These are phyloP conservation scores for Chrysoporthe austroafricana DNA, from an alignment of 2,329 filamentous ascomycete genomes.

Conservation along the genomic window DNA sequence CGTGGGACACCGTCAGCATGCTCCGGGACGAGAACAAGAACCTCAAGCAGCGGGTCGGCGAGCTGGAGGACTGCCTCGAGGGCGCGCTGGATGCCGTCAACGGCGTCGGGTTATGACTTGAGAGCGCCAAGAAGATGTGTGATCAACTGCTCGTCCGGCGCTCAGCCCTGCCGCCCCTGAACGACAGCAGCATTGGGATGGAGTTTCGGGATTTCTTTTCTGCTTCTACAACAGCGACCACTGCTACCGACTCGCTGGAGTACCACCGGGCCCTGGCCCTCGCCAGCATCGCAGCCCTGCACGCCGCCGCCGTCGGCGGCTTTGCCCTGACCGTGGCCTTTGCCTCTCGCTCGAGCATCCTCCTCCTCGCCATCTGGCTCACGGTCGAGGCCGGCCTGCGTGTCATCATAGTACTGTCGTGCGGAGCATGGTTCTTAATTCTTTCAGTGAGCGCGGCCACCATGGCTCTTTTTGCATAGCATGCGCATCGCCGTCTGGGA, in stretches of 20 bases:
- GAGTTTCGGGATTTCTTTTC: conserved; percentile 20
- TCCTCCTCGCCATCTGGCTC: conserved; percentile 5
- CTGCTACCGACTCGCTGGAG: conserved; percentile 4
- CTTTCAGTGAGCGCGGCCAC: conserved; percentile 1
- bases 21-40: conserved; percentile 65
- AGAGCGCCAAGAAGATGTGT: conserved; percentile 15
- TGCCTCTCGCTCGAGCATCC: conserved; percentile 14
- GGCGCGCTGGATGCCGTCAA: conserved; percentile 64
- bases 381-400: conserved; percentile 11
- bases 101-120: conserved; percentile 50
- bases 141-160: conserved; percentile 19
- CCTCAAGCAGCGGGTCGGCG: conserved; percentile 61
- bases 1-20: conserved; percentile 67
- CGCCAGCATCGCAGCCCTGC: not conserved
- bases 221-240: conserved; percentile 15
- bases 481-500: not conserved
- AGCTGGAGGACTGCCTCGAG: conserved; percentile 64
- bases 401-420: not conserved
- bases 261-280: not conserved
- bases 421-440: conserved; percentile 11
- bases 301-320: not conserved
- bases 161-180: not conserved
- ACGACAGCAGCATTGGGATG: conserved; percentile 16
- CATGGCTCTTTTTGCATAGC: conserved; percentile 5
- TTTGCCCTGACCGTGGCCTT: conserved; percentile 8